phyloP scores from a whole-genome alignment of 1,284 basidiomycete genomes.

The Vanrija pseudolonga region DNA sequence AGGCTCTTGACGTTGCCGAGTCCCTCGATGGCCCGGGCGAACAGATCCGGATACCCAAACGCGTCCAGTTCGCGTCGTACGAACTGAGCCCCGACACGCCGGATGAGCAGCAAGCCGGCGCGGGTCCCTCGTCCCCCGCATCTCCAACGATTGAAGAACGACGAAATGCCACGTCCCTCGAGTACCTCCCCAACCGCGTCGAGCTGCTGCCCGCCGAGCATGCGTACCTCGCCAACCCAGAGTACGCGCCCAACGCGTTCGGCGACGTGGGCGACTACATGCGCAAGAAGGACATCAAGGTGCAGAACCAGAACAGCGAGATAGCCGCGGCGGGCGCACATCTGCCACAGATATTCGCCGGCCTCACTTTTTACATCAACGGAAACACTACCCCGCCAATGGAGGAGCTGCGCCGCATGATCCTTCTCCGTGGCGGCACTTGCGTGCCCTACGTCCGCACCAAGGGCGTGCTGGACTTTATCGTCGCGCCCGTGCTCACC shows the following conservation, averaged over 20 bases:
- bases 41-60: not conserved
- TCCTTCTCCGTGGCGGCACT: conserved; percentile 76
- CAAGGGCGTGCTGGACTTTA: conserved; percentile 53
- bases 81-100: not conserved
- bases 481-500: conserved; percentile 85
- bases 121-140: not conserved
- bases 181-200: not conserved
- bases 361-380: conserved; percentile 80
- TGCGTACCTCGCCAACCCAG: conserved; percentile 37
- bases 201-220: conserved; percentile 15
- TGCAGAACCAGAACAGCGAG: conserved; percentile 76
- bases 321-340: conserved; percentile 49
- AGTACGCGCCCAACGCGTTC: conserved; percentile 76
- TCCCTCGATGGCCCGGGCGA: not conserved
- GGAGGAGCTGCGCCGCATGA: conserved; percentile 73
- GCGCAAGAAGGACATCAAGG: conserved; percentile 80
- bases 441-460: conserved; percentile 59
- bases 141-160: not conserved
- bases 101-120: not conserved
- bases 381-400: conserved; percentile 85
- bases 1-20: conserved; percentile 2
- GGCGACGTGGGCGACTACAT: conserved; percentile 84
- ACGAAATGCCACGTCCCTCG: not conserved
- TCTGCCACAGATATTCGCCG: conserved; percentile 63
- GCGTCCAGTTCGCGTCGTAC: not conserved